Evolutionary conservation across 202 grass and related monocot genomes (phyloP).

Genomic region (Cymbopogon flexuosus): DNA sequence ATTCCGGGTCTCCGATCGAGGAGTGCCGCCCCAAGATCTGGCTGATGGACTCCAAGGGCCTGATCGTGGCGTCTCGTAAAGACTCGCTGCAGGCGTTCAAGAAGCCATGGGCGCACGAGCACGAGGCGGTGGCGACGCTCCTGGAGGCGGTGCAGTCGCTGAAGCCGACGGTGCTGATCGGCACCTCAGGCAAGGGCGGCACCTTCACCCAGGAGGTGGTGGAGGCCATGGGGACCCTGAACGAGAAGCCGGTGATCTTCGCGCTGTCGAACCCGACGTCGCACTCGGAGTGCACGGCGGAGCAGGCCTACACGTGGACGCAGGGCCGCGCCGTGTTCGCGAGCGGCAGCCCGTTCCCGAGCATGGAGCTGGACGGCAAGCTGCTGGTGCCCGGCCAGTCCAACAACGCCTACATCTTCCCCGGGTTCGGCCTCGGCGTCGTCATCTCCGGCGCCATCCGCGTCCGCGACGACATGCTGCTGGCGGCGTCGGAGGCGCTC

Average conservation of each 20-base stretch:
- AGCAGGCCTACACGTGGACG: conserved; percentile 78
- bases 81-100: conserved; percentile 90
- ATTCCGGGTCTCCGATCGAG: conserved; percentile 57
- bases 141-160: conserved; percentile 72
- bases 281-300: conserved; percentile 92
- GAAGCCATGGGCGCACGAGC: conserved; percentile 88
- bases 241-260: conserved; percentile 79
- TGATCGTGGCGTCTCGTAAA: conserved; percentile 75
- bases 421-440: conserved; percentile 82
- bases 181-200: conserved; percentile 75
- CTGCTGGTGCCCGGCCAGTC: conserved; percentile 52
- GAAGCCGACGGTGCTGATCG: conserved; percentile 89
- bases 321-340: conserved; percentile 68
- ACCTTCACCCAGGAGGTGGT: conserved; percentile 87
- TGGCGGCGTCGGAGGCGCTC: conserved; percentile 73
- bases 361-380: conserved; percentile 60
- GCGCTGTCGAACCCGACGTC: conserved; percentile 91
- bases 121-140: conserved; percentile 60
- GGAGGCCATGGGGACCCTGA: conserved; percentile 71
- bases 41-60: conserved; percentile 92
- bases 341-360: conserved; percentile 63
- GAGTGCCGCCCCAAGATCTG: conserved; percentile 92
- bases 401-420: conserved; percentile 95
- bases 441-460: conserved; percentile 82
- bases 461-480: conserved; percentile 92